Evolutionary conservation across 2,329 filamentous ascomycete genomes (phyloP).

Genomic region (Tolypocladium paradoxum): DNA sequence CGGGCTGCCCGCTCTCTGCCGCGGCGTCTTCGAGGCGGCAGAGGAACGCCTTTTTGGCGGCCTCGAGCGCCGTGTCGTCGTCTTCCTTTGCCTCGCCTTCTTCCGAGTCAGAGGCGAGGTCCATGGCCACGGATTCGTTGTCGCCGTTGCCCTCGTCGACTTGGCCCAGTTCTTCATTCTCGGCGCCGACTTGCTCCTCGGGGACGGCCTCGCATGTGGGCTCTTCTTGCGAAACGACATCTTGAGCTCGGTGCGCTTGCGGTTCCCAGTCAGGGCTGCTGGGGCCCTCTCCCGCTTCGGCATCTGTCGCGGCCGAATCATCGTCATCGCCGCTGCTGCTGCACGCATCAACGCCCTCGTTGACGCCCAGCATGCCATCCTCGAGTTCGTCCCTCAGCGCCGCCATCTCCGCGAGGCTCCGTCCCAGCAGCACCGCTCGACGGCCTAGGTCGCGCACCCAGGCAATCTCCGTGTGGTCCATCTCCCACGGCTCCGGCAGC

Average conservation of each 20-base stretch:
- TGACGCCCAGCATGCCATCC: conserved; percentile 28
- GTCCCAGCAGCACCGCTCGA: conserved; percentile 53
- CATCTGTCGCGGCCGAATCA: conserved; percentile 2
- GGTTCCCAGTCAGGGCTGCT: not conserved
- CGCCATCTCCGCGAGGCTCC: conserved; percentile 42
- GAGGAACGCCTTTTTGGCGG: conserved; percentile 37
- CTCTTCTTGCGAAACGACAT: not conserved
- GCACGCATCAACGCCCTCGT: conserved; percentile 36
- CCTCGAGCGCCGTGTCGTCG: conserved; percentile 31
- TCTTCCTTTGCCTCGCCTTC: conserved; percentile 25
- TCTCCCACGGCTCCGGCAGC: conserved; percentile 61
- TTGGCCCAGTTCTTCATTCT: conserved; percentile 4
- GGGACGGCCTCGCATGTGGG: conserved; percentile 4
- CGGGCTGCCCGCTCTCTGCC: conserved; percentile 15
- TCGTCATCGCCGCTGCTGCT: conserved; percentile 22
- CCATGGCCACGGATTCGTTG: conserved; percentile 29
- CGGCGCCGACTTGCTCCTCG: conserved; percentile 13
- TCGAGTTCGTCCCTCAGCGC: conserved; percentile 32
- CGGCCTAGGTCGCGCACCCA: conserved; percentile 72
- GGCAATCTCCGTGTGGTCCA: conserved; percentile 66
- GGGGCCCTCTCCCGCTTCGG: not conserved
- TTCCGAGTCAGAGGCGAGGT: conserved; percentile 24
- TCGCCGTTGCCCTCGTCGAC: conserved; percentile 4
- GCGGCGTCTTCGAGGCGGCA: conserved; percentile 25
- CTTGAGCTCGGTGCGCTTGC: not conserved